Conservation (phyloP, 495 filamentous ascomycete species). For the Daldinia bambusicola region DNA sequence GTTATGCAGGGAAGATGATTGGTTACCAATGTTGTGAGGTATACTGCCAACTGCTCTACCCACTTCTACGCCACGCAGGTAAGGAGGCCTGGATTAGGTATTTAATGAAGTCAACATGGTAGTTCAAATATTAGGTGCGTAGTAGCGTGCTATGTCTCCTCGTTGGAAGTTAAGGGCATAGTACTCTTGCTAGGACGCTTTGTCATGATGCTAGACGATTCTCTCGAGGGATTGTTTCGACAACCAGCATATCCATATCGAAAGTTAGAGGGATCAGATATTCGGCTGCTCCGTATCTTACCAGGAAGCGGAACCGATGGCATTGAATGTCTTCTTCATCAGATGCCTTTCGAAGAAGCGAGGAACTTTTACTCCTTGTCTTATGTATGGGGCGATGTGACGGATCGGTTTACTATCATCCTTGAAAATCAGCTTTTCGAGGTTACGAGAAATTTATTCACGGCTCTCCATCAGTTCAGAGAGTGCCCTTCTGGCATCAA, state of each 20-base stretch:
- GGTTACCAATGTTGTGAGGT: slow-evolving; percentile 14
- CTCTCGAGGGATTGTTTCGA: slow-evolving; percentile 8
- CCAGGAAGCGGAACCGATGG: slow-evolving; percentile 24
- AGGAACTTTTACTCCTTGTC: slow-evolving; percentile 29
- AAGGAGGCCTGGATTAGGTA: no score
- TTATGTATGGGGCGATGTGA: slow-evolving; percentile 42
- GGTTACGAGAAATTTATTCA: slow-evolving; percentile 23
- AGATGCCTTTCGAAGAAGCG: slow-evolving; percentile 23
- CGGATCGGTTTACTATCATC: slow-evolving; percentile 17
- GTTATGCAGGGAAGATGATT: slow-evolving; percentile 17
- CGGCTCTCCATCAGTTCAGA: slow-evolving; percentile 30
- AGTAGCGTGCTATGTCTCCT: no score
- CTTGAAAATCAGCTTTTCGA: slow-evolving; percentile 29
- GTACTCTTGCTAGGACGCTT: no score
- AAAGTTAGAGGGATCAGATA: slow-evolving; percentile 11
- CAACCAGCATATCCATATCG: slow-evolving; percentile 40
- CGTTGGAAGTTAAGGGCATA: no score
- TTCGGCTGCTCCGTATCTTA: slow-evolving; percentile 37
- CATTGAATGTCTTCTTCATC: slow-evolving; percentile 31
- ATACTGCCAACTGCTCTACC: slow-evolving; percentile 2
- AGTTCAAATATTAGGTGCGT: background rate
- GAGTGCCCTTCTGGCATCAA: slow-evolving; percentile 15
- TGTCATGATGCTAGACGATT: background rate
- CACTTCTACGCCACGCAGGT: background rate
- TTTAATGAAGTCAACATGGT: background rate